These are phyloP conservation scores for Backusella tuberculispora DNA, from an alignment of 192 early-diverging fungal species.

Conservation along the genomic window DNA sequence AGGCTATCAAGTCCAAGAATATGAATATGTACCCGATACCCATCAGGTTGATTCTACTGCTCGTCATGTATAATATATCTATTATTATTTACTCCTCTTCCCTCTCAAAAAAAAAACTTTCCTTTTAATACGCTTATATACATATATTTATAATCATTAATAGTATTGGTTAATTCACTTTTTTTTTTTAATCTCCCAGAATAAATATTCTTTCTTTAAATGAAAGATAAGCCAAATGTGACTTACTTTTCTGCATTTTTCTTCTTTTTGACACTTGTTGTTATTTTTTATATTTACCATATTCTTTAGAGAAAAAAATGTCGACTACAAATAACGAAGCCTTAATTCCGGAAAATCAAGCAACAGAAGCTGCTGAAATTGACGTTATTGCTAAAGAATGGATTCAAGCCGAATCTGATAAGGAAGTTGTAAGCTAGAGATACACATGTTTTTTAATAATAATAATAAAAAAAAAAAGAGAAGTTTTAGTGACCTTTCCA, in stretches of 20 bases:
- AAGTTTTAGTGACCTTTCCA: background rate
- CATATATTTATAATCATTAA: background rate
- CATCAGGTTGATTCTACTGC: constrained; percentile 4
- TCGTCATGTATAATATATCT: background rate
- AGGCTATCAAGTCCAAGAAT: constrained; percentile 22
- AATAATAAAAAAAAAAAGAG: background rate
- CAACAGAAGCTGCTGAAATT: constrained; percentile 16
- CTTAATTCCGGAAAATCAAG: background rate
- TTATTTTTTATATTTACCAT: background rate
- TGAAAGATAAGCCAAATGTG: background rate
- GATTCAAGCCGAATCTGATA: constrained; percentile 49
- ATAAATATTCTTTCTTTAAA: background rate
- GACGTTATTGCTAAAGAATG: constrained; percentile 46
- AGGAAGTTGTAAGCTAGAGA: constrained; percentile 45
- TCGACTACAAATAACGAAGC: background rate
- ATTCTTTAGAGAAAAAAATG: background rate
- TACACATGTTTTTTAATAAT: background rate
- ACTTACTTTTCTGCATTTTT: constrained; percentile 7
- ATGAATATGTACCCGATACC: constrained; percentile 8
- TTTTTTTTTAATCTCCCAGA: background rate
- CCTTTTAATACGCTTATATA: background rate
- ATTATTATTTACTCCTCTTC: background rate
- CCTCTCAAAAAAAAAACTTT: background rate
- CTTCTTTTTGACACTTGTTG: background rate
- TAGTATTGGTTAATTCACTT: background rate